Evolutionary conservation across 164 flowering plant species (phyloP).

Genomic region (Piper longum): DNA sequence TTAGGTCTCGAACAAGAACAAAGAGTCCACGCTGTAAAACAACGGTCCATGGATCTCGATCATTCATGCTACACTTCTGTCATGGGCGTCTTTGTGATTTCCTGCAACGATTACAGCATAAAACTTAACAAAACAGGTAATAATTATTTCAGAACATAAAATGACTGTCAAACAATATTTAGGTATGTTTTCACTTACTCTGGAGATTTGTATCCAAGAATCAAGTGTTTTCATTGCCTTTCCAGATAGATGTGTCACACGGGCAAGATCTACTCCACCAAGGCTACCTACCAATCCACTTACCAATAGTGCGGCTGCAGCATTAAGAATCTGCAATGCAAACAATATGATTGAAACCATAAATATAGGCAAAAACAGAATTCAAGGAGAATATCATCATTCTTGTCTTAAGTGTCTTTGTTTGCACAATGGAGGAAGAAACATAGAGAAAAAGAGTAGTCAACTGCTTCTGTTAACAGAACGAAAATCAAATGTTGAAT

Average conservation of each 20-base stretch:
- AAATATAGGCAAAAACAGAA: not conserved
- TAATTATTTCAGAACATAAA: not conserved
- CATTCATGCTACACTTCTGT: too few species aligned
- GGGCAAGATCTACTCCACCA: slow-evolving; percentile 56
- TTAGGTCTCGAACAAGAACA: too few species aligned
- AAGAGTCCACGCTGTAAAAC: too few species aligned
- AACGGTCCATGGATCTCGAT: too few species aligned
- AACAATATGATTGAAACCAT: too few species aligned
- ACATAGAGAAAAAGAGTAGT: not conserved
- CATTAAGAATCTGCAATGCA: slow-evolving; percentile 49
- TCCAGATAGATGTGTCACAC: slow-evolving; percentile 66
- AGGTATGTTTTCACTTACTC: slow-evolving; percentile 20
- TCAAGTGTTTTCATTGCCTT: slow-evolving; percentile 47
- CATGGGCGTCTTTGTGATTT: not conserved
- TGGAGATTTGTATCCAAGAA: slow-evolving; percentile 44
- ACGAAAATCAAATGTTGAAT: not conserved
- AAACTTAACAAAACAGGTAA: not conserved
- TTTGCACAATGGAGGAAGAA: not conserved
- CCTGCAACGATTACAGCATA: not conserved
- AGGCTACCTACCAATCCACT: slow-evolving; percentile 40
- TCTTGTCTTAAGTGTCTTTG: not conserved
- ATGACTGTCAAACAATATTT: too few species aligned
- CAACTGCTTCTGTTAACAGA: not conserved
- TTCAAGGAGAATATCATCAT: not conserved
- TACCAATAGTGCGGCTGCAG: slow-evolving; percentile 75